Evolutionary conservation across 2,329 filamentous ascomycete species (phyloP), one percentile per base, ranked within the genome.

Genomic region (Paraphaeosphaeria minitans): DNA sequence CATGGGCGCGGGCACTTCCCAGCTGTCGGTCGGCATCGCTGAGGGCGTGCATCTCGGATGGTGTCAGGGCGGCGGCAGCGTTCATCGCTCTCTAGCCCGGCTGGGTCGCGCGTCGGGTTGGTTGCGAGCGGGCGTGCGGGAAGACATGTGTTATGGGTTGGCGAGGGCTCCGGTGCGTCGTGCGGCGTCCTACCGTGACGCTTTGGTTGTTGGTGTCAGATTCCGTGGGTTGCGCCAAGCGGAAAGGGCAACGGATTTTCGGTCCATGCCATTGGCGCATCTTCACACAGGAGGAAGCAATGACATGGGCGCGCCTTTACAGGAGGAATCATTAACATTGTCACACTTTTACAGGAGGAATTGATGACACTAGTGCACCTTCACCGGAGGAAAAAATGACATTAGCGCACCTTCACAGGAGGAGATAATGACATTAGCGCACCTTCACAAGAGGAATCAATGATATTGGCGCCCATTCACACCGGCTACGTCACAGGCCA

Each of bases 31-130:
- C 62, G 12, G 61, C 47, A 42, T 71, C 56, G 65, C 67, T 66
- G 41, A 75, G 58, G 22, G 59, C 52, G 4, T 60, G 64, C 46
- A 70, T 60, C 57, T 75, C 69, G 50, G 66, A 56, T 22, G 43
- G 45, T 10, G 64, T 68, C 53, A 76, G 59, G 22, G 62, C 59
- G 22, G 70, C 65, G 22, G 61, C 43, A 43, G 72, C 56, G 51
- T 73, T 68, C 72, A 75, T 76, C 51, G 45, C 41, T 29, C 51
- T 41, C 42, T 43, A 22, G 42, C 37, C 39, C 47, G 54, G 35
- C 48, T 45, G 51, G 19, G 52, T 39, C 29, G 53, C 31, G 31
- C 22, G n/a, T 52, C 53, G 57, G 50, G 51, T 50, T 54, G 22
- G 39, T 29, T 41, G 27, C 2, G 42, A 31, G 24, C 27, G 49